phyloP scores from a whole-genome alignment of 352 stramenopile species.

The Phytophthora pinifolia region DNA sequence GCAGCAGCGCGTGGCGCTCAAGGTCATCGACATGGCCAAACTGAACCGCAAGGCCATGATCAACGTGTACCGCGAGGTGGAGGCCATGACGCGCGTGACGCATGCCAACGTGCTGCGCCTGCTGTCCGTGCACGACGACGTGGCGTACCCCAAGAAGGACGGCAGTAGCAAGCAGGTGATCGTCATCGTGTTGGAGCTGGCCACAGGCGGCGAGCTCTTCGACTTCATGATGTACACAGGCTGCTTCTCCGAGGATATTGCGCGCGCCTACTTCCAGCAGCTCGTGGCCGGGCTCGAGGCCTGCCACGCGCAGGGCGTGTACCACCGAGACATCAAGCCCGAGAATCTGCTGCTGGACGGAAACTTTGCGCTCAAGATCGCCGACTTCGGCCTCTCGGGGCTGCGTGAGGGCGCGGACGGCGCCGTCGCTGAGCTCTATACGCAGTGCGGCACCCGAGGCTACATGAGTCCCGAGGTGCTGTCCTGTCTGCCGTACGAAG shows the following conservation, averaged over 20 bases:
- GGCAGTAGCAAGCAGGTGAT: slow-evolving; percentile 77
- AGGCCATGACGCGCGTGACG: slow-evolving; percentile 85
- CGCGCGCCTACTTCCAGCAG: slow-evolving; percentile 89
- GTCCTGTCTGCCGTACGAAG: slow-evolving; percentile 81
- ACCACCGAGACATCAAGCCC: slow-evolving; percentile 93
- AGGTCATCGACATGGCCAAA: slow-evolving; percentile 87
- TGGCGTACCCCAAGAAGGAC: slow-evolving; percentile 76
- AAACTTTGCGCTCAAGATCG: slow-evolving; percentile 89
- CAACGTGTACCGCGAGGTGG: slow-evolving; percentile 89
- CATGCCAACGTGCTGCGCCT: slow-evolving; percentile 85
- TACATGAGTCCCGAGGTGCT: slow-evolving; percentile 95
- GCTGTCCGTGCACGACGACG: slow-evolving; percentile 71
- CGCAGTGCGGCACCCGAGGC: slow-evolving; percentile 88
- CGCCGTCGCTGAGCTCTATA: slow-evolving; percentile 70
- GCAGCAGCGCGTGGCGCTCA: slow-evolving; percentile 85
- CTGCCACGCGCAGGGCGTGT: slow-evolving; percentile 85
- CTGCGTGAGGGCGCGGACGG: slow-evolving; percentile 66
- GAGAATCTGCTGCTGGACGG: slow-evolving; percentile 92
- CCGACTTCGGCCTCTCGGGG: slow-evolving; percentile 96
- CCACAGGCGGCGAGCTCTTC: slow-evolving; percentile 86
- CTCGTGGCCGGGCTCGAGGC: slow-evolving; percentile 77
- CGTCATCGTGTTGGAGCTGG: slow-evolving; percentile 89
- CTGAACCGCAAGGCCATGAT: slow-evolving; percentile 81
- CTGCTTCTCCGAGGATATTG: slow-evolving; percentile 84
- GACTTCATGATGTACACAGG: slow-evolving; percentile 95